Evolutionary conservation across 2,329 filamentous ascomycete species (phyloP), one percentile per base, ranked within the genome.

Genomic region (Periconia sp.): DNA sequence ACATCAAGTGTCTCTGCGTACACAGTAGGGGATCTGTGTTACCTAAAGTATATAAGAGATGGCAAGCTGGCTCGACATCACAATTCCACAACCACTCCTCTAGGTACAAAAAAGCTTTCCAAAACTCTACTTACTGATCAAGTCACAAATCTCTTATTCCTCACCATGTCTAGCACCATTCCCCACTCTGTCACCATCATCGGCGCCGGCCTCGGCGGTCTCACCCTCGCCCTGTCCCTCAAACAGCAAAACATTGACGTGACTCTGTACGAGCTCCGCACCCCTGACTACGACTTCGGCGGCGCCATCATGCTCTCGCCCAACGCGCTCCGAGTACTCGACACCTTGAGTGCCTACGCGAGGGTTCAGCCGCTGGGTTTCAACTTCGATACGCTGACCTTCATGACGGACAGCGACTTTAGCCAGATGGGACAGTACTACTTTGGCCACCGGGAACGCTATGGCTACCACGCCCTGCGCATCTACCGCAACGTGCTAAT

Each of bases 301-400:
- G 83, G 83, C 2, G 82, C 81, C 1, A 73, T 85, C 41, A 85
- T 85, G 81, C 76, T 85, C 2, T 83, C 60, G 15, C 60, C 60
- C 9, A 62, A 62, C 49, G 80, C 81, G 0, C 73, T 86, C 0
- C 74, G 76, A 7, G 75, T 85, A 40, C 75, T 86, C 0, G 78
- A 85, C 55, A 67, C 61, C 0, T 68, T 85, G 0, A 77, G 72
- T 1, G 67, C 84, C 2, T 83, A 83, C 60, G 45, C 75, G 1
- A 70, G 72, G 5, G 69, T 85, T 49, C 66, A 70, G 5, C 50
- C 67, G 0, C 70, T 77, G 10, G 79, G 77, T 31, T 81, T 76
- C 68, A 75, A 79, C 27, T 85, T 85, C 58, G 75, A 82, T 2
- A 79, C 51, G 8, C 45, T 61, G 9, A 47, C 44, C 7, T 84